Evolutionary conservation across 352 stramenopile species (phyloP).

Genomic region (Thalassiosira delicatula): DNA sequence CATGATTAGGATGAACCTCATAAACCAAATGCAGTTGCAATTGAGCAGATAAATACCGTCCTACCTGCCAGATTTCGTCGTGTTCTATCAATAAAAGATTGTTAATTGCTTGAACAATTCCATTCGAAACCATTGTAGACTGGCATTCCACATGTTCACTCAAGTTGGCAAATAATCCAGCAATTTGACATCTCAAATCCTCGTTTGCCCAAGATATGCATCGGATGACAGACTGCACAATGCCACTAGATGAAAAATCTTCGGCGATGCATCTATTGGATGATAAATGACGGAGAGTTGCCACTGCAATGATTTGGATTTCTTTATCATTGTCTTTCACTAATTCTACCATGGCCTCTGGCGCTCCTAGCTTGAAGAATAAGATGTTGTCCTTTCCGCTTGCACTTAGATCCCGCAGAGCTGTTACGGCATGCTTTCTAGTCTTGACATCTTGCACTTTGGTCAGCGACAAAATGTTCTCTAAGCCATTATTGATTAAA

Average conservation of each 20-base stretch:
- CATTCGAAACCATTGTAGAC: constrained; percentile 90
- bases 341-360: constrained; percentile 89
- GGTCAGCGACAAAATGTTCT: constrained; percentile 90
- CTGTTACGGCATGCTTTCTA: constrained; percentile 86
- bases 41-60: constrained; percentile 17
- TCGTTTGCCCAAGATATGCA: constrained; percentile 88
- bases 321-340: constrained; percentile 88
- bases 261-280: constrained; percentile 85
- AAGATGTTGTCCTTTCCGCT: constrained; percentile 41
- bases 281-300: constrained; percentile 90
- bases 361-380: constrained; percentile 85
- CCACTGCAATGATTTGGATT: constrained; percentile 89
- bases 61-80: constrained; percentile 90
- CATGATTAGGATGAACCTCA: too few species aligned
- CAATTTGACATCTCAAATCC: constrained; percentile 92
- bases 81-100: constrained; percentile 86
- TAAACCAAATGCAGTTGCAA: background rate
- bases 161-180: constrained; percentile 92
- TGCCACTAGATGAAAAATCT: constrained; percentile 54
- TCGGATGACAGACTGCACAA: constrained; percentile 87
- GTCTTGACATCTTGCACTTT: constrained; percentile 91
- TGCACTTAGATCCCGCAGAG: constrained; percentile 85
- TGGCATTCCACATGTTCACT: constrained; percentile 89
- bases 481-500: constrained; percentile 89
- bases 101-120: constrained; percentile 87